Evolutionary conservation across 2,329 filamentous ascomycete species (phyloP), one percentile per base, ranked within the genome.

Genomic region (Colletotrichum phormii): DNA sequence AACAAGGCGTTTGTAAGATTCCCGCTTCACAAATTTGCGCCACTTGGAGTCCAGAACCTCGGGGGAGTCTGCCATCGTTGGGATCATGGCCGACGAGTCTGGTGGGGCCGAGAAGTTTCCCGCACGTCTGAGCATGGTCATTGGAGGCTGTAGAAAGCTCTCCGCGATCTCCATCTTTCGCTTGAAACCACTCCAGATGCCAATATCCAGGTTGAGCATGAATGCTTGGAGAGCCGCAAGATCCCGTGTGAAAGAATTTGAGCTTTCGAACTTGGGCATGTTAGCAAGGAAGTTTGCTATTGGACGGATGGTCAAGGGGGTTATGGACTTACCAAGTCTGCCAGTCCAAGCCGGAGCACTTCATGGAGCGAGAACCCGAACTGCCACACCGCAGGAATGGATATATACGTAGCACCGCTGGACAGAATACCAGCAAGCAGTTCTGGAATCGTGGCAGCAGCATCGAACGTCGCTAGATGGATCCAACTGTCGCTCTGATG

Each of bases 341-440:
- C 73, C 55, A 82, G 74, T 11, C 80, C 76, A n/a, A 79, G 62
- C 5, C 82, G 77, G 11, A 83, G 76, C 31, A 81, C 81, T 66
- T 85, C 84, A 29, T 84, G 78, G 31, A 85, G 75, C 1, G 84
- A 83, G 74, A 81, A 84, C 0, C 84, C 84, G 24, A 85, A 76
- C 6, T 82, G 84, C 11, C 81, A 76, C 4, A 85, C 75, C 0
- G 82, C 79, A 13, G 81, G 80, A 2, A 83, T 78, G 0, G 79
- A 77, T 1, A 83, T 84, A 12, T 81, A 66, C 0, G 82, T 80
- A 0, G 84, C 84, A 2, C 81, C 83, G 12, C 79, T 78, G 1
- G 83, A 79, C 6, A 81, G 78, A 68, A 85, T 77, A 1, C 78
- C 80, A 5, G 80, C 79, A 2, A 85, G 77, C 2, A 84, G 76